phyloP scores from a whole-genome alignment of 2,329 filamentous ascomycete genomes.

The Alternaria hordeiaustralica region DNA sequence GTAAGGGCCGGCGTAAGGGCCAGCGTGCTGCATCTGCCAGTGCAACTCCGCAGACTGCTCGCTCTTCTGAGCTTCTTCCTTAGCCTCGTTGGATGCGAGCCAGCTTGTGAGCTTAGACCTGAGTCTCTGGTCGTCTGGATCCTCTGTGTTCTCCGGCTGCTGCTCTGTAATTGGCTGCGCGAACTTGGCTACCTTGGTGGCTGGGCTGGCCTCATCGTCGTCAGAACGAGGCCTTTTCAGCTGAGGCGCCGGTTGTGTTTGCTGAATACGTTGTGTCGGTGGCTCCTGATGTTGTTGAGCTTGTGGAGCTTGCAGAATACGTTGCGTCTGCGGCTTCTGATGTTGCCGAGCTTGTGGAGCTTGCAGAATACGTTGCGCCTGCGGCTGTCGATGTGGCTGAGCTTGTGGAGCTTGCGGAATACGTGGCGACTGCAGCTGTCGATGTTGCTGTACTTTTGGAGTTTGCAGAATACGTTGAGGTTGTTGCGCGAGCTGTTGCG shows the following conservation, averaged over 20 bases:
- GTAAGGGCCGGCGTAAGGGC: background rate
- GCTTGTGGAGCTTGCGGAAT: background rate
- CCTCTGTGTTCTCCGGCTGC: background rate
- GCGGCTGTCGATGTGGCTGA: background rate
- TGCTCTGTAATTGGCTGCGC: background rate
- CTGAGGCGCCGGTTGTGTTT: background rate
- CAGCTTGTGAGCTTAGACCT: background rate
- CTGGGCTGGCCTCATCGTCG: background rate
- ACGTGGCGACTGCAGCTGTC: background rate
- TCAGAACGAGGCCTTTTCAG: background rate
- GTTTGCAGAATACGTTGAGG: background rate
- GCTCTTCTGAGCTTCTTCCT: background rate
- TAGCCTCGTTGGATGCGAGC: background rate
- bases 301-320: background rate
- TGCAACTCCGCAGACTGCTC: background rate
- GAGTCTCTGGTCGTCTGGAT: background rate
- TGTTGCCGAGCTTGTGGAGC: background rate
- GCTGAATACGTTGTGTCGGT: background rate
- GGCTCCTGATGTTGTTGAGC: background rate
- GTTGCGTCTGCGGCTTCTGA: background rate
- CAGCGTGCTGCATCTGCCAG: background rate
- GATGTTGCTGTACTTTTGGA: background rate
- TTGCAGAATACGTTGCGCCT: background rate
- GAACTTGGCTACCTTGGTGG: background rate
- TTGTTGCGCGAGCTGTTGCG: background rate